A percentile compares a stretch with the other conserved stretches of the same genome.
phyloP scores from a whole-genome alignment of 2,329 filamentous ascomycete genomes.

The Teratosphaeria viscida region DNA sequence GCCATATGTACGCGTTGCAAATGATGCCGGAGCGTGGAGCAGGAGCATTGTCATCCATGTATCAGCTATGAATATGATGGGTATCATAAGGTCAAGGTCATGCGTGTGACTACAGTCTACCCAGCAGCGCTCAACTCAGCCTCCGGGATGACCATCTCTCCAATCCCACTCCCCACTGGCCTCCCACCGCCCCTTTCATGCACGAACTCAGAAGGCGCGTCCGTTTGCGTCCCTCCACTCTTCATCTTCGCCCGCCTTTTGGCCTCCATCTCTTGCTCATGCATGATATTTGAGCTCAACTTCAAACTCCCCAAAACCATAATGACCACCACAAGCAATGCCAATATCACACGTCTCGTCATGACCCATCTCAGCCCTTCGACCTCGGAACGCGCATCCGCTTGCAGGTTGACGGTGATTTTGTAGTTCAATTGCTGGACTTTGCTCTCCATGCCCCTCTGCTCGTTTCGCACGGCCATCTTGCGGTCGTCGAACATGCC shows the following conservation, averaged over 20 bases:
- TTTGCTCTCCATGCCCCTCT: conserved; percentile 71
- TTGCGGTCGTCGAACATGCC: conserved; percentile 94
- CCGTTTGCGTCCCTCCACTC: conserved; percentile 17
- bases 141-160: neutral
- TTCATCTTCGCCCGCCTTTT: conserved; percentile 26
- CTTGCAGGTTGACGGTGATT: conserved; percentile 81
- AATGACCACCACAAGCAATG: conserved; percentile 40
- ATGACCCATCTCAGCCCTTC: conserved; percentile 84
- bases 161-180: neutral
- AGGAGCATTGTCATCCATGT: neutral
- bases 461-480: conserved; percentile 82
- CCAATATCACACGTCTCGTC: conserved; percentile 53
- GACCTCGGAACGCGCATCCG: conserved; percentile 83
- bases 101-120: neutral
- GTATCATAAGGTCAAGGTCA: neutral
- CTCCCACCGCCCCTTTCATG: neutral
- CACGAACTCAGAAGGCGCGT: conserved; percentile 2
- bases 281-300: conserved; percentile 30
- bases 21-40: neutral
- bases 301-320: conserved; percentile 34
- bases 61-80: neutral
- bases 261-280: conserved; percentile 29
- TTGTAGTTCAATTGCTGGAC: conserved; percentile 93
- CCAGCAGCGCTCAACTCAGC: neutral
- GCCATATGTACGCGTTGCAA: neutral